Evolutionary conservation across 352 stramenopile genomes (phyloP).

Genomic region (Vaucheria bursata): DNA sequence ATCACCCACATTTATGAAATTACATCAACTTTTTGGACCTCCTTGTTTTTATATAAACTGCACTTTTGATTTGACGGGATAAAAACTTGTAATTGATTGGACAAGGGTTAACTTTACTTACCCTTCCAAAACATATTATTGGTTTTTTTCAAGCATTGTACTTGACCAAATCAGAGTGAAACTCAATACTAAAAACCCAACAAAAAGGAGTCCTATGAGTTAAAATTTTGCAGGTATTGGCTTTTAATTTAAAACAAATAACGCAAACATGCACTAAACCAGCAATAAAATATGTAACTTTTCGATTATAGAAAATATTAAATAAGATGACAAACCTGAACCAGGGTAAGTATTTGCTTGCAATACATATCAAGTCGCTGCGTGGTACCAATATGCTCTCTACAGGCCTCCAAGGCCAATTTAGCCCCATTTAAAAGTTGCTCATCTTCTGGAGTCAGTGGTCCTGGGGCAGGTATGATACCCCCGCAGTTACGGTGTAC

Average conservation of each 20-base stretch:
- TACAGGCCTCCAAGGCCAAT: constrained; percentile 47
- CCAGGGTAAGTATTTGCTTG: constrained; percentile 45
- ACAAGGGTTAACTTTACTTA: no score
- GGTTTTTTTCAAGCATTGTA: no score
- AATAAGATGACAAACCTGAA: background rate
- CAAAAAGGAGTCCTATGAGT: no score
- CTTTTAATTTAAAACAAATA: background rate
- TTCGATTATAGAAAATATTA: background rate
- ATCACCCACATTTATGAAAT: no score
- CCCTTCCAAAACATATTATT: no score
- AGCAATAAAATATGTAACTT: background rate
- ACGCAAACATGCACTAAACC: background rate
- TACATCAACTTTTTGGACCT: no score
- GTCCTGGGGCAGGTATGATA: constrained; percentile 32
- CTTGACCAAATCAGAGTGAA: no score
- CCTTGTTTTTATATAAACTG: no score
- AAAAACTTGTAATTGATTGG: no score
- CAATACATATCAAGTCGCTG: constrained; percentile 59
- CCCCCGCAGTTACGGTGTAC: constrained; percentile 64
- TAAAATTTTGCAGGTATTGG: background rate
- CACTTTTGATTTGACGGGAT: no score
- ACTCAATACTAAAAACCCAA: no score
- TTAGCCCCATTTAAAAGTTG: constrained; percentile 53
- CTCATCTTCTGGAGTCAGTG: constrained; percentile 57
- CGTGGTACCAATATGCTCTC: constrained; percentile 49